These are phyloP conservation scores for Globisporangium echinulatum DNA, from an alignment of 352 stramenopile genomes.

Conservation along the genomic window DNA sequence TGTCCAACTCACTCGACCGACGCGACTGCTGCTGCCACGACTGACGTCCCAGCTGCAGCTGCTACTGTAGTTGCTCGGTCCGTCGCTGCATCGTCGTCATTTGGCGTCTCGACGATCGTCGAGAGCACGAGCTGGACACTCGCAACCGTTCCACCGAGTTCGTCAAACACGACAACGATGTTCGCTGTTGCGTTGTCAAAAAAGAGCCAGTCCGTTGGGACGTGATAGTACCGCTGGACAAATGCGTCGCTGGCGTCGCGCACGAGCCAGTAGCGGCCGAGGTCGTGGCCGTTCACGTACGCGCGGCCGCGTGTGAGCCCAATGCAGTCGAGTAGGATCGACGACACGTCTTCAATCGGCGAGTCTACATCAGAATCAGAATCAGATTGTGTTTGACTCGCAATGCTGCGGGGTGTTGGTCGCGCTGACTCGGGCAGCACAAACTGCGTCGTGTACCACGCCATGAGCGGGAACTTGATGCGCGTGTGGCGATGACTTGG, in stretches of 20 bases:
- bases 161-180: conserved; percentile 56
- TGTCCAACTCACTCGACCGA: no score
- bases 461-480: conserved; percentile 31
- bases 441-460: conserved; percentile 54
- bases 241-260: conserved; percentile 34
- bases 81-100: conserved; percentile 7
- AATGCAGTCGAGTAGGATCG: conserved; percentile 50
- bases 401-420: not conserved
- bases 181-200: conserved; percentile 24
- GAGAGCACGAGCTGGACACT: conserved; percentile 47
- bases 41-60: no score
- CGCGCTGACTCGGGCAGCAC: conserved; percentile 13
- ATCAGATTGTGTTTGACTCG: conserved; percentile 4
- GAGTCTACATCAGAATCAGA: not conserved
- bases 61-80: no score
- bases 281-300: conserved; percentile 59
- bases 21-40: no score
- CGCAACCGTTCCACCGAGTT: conserved; percentile 39
- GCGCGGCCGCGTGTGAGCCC: conserved; percentile 51
- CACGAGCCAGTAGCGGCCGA: conserved; percentile 68
- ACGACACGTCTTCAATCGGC: conserved; percentile 22
- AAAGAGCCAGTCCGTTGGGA: conserved; percentile 49
- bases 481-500: not conserved
- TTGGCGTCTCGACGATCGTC: conserved; percentile 25
- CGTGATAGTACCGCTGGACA: conserved; percentile 65